These are phyloP conservation scores for Xylaria cubensis DNA, from an alignment of 495 filamentous ascomycete species.

Conservation along the genomic window DNA sequence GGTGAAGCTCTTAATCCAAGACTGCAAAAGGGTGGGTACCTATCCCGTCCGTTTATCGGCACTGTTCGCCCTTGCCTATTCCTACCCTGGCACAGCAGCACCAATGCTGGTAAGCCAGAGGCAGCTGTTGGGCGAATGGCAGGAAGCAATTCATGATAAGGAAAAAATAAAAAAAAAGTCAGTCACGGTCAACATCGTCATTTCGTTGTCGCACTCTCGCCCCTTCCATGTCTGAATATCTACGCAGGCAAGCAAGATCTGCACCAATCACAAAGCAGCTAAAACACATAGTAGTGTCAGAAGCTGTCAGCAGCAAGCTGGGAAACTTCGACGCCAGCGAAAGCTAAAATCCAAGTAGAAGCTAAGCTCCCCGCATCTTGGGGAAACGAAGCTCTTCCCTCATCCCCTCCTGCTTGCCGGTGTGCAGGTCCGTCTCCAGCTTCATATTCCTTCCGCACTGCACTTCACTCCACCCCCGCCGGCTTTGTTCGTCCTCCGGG, in stretches of 20 bases:
- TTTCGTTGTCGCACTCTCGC: background rate
- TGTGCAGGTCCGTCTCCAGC: background rate
- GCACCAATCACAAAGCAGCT: background rate
- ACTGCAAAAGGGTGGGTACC: too few species aligned
- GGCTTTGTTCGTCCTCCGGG: background rate
- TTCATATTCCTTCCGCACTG: background rate
- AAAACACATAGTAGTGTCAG: background rate
- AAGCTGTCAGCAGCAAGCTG: background rate
- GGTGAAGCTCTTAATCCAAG: too few species aligned
- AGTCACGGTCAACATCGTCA: slow-evolving; percentile 8
- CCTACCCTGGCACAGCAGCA: background rate
- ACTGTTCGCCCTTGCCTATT: background rate
- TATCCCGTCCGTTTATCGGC: background rate
- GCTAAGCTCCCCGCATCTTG: slow-evolving; percentile 12
- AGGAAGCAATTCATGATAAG: slow-evolving; percentile 22
- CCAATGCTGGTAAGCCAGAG: background rate
- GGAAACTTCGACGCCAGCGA: slow-evolving; percentile 1
- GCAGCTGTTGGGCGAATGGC: background rate
- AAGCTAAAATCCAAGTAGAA: slow-evolving; percentile 11
- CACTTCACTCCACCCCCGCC: background rate
- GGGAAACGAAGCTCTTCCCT: background rate
- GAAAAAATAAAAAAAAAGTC: slow-evolving; percentile 16
- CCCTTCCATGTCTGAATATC: background rate
- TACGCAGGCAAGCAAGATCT: background rate
- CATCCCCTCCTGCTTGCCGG: background rate